Evolutionary conservation across 768 basidiomycete species (phyloP), one percentile per base, ranked within the genome.

Genomic region (Coprinellus micaceus): DNA sequence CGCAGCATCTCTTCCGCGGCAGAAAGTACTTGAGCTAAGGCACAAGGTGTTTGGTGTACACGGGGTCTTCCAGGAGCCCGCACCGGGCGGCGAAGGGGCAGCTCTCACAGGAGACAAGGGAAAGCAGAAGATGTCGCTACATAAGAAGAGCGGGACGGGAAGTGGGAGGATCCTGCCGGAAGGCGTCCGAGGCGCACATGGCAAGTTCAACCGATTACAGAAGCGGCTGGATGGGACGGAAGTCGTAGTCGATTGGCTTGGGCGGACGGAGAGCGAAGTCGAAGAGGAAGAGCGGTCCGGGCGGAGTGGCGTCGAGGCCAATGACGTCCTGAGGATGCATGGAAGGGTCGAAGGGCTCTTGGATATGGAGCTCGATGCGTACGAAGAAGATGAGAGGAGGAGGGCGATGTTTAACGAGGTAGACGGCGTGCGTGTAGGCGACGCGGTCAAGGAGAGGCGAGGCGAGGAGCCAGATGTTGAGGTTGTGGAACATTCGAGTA

Each of bases 221-320:
- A 84, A 86, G 84, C 83, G 82, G 57, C 69, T 89, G 41, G 85
- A 86, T 61, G 87, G 87, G 13, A 63, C 68, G 44, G 78, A 81
- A 66, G 71, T 82, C 43, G 66, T 86, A 1, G 88, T 91, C 43
- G 88, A 91, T 68, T 69, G 73, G 39, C 64, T 83, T 40, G 89
- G 89, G 17, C 74, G 88, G 45, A 91, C 87, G 53, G 87, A 88
- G 71, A 83, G 82, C 60, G 89, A 92, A 69, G 88, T 77, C 21
- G 86, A 86, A 63, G 89, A 91, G 62, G 89, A 91, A 67, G 72
- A 69, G 30, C 71, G 61, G 51, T 72, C 74, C 1, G 69, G 26
- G n/a, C 54, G 53, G 53, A 60, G 10, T 39, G 24, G 41, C 54
- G 15, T 43, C 26, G 33, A 54, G 13, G 37, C 28, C 26, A 56